Evolutionary conservation across 352 stramenopile species (phyloP).

Genomic region (Phytopythium kandeliae): DNA sequence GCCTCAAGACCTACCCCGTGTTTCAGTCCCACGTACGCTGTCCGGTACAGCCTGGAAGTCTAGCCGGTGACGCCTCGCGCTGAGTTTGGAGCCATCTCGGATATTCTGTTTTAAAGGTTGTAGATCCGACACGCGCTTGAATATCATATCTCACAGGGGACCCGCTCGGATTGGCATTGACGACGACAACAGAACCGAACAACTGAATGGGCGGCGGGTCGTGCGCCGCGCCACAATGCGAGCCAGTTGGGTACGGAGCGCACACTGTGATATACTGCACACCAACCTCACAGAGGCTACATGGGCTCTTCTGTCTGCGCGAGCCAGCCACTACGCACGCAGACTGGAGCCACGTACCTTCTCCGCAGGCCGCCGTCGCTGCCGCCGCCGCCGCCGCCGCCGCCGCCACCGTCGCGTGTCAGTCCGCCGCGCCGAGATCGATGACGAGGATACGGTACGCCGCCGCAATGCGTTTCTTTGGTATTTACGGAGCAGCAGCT

Average conservation of each 20-base stretch:
- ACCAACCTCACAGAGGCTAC: no score
- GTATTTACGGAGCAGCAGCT: neutral
- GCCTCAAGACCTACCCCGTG: neutral
- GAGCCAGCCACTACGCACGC: no score
- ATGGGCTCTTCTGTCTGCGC: no score
- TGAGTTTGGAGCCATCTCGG: constrained; percentile 4
- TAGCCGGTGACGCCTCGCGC: no score
- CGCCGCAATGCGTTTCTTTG: constrained; percentile 6
- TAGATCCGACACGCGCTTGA: neutral
- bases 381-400: no score
- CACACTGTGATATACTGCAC: no score
- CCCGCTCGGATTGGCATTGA: no score
- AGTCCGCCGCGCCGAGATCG: no score
- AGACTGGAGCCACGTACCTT: no score
- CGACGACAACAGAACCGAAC: neutral
- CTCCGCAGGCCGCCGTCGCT: no score
- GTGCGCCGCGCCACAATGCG: neutral
- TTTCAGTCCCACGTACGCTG: constrained; percentile 4
- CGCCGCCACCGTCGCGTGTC: no score
- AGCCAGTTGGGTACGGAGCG: constrained; percentile 1
- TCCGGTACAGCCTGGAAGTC: neutral
- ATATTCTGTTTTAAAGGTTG: no score
- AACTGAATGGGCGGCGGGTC: constrained; percentile 1
- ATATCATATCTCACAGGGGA: neutral
- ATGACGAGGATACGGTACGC: neutral